phyloP scores from a whole-genome alignment of 225 moss, liverwort and hornwort genomes.

The Takakia lepidozioides region DNA sequence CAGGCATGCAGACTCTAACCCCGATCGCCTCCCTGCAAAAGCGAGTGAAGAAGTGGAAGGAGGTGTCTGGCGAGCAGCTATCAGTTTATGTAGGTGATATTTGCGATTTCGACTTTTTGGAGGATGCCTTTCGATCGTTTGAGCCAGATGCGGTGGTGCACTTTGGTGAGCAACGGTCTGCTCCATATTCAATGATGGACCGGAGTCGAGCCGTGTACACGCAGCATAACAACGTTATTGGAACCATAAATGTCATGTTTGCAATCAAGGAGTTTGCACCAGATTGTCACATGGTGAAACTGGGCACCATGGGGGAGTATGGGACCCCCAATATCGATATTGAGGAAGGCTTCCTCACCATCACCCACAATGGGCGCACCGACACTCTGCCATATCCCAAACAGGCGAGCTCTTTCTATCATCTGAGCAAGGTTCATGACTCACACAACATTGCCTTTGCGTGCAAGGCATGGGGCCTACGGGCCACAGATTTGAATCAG shows the following conservation, averaged over 20 bases:
- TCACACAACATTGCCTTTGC: conserved; percentile 85
- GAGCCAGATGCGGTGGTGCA: conserved; percentile 83
- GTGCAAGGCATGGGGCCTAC: conserved; percentile 90
- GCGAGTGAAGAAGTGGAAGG: conserved; percentile 80
- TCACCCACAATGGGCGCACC: conserved; percentile 90
- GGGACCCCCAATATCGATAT: conserved; percentile 98
- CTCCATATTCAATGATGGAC: conserved; percentile 97
- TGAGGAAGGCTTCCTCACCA: conserved; percentile 87
- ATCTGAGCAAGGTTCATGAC: conserved; percentile 96
- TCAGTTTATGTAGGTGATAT: conserved; percentile 79
- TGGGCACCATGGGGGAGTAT: conserved; percentile 98
- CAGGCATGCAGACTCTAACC: conserved; percentile 59
- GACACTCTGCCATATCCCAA: conserved; percentile 94
- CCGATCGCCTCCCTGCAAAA: conserved; percentile 78
- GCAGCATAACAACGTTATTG: conserved; percentile 93
- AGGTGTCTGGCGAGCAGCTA: conserved; percentile 62
- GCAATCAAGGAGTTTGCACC: conserved; percentile 90
- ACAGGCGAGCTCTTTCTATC: conserved; percentile 84
- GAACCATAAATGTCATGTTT: conserved; percentile 84
- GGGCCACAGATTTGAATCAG: conserved; percentile 93
- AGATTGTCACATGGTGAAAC: conserved; percentile 83
- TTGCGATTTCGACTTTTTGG: conserved; percentile 89
- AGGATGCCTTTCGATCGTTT: conserved; percentile 68
- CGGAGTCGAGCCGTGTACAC: conserved; percentile 83
- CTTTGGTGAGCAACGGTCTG: conserved; percentile 90